Evolutionary conservation across 2,329 filamentous ascomycete species (phyloP).

Genomic region (Hypoxylon sp.): DNA sequence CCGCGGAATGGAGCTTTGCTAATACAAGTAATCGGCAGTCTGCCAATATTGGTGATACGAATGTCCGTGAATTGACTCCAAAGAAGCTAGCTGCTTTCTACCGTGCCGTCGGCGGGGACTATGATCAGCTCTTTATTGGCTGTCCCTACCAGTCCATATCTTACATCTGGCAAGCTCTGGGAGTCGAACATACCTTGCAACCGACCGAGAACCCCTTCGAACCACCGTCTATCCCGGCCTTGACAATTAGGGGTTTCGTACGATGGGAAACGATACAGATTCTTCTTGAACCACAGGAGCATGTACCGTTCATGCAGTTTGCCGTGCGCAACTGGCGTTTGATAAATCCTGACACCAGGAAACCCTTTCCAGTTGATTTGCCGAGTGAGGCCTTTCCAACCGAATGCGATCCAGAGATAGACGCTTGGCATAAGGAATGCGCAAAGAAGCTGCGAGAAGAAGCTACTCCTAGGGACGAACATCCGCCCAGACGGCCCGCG

Average conservation of each 20-base stretch:
- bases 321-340: conserved; percentile 85
- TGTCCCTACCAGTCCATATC: conserved; percentile 83
- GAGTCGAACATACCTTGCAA: conserved; percentile 90
- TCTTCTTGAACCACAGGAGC: conserved; percentile 87
- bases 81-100: conserved; percentile 84
- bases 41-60: conserved; percentile 71
- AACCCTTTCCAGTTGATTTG: conserved; percentile 73
- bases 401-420: conserved; percentile 82
- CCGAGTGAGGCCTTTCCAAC: conserved; percentile 77
- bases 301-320: conserved; percentile 85
- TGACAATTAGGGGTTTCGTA: conserved; percentile 88
- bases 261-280: conserved; percentile 95
- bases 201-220: conserved; percentile 80
- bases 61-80: conserved; percentile 70
- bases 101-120: conserved; percentile 80
- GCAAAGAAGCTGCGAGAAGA: conserved; percentile 78
- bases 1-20: conserved; percentile 18
- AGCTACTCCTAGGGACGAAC: conserved; percentile 59
- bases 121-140: conserved; percentile 83
- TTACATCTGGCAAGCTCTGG: conserved; percentile 92
- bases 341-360: conserved; percentile 79
- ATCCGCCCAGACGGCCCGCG: conserved; percentile 43
- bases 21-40: conserved; percentile 61
- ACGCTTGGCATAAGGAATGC: conserved; percentile 87
- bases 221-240: conserved; percentile 82